A percentile compares a stretch with the other conserved stretches of the same genome.
Evolutionary conservation across 495 filamentous ascomycete species (phyloP).

Genomic region (Xylaria castorea): DNA sequence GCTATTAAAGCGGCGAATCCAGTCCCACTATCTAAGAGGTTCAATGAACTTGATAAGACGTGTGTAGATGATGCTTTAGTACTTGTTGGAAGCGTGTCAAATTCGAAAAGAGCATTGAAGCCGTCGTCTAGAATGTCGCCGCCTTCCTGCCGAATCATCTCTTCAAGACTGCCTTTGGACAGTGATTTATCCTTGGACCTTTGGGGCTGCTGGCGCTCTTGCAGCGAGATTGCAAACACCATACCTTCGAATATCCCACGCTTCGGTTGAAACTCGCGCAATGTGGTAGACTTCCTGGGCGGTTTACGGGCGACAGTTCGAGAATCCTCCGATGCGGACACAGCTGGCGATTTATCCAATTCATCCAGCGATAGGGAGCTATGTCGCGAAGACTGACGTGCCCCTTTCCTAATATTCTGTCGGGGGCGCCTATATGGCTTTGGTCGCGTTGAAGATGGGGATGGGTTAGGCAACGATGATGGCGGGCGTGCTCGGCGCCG

Average conservation of each 20-base stretch:
- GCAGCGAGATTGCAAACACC: constrained; percentile 81
- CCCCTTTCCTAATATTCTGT: constrained; percentile 31
- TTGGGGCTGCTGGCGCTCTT: constrained; percentile 52
- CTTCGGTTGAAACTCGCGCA: constrained; percentile 33
- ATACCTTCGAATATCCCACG: constrained; percentile 69
- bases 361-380: constrained; percentile 51
- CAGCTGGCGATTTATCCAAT: constrained; percentile 39
- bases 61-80: constrained; percentile 29
- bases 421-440: constrained; percentile 36
- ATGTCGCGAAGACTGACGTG: constrained; percentile 28
- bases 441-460: constrained; percentile 33
- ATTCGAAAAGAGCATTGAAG: constrained; percentile 84
- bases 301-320: constrained; percentile 29
- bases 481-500: constrained; percentile 36
- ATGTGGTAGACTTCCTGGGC: constrained; percentile 30
- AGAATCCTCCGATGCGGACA: constrained; percentile 24
- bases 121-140: constrained; percentile 75
- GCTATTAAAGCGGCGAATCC: constrained; percentile 88
- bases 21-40: constrained; percentile 38
- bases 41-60: constrained; percentile 35
- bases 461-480: constrained; percentile 25
- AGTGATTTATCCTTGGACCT: constrained; percentile 58
- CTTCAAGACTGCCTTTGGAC: constrained; percentile 55
- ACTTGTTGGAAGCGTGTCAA: constrained; percentile 43
- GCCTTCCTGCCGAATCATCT: constrained; percentile 64